Evolutionary conservation across 1,284 basidiomycete genomes (phyloP).

Genomic region (Uromyces viciae-fabae): DNA sequence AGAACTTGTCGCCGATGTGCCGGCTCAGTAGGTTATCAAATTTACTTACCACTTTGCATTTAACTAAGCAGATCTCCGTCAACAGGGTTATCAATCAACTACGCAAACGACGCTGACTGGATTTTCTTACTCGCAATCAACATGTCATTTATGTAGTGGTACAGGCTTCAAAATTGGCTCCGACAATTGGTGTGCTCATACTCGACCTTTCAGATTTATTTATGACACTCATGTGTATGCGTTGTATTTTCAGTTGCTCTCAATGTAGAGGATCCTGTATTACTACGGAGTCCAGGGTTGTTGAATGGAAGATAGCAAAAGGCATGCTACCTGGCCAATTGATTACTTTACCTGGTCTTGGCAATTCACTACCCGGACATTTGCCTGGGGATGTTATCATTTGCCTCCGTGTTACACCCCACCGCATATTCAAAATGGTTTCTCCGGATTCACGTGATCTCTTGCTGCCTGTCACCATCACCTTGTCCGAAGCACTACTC

Average conservation of each 20-base stretch:
- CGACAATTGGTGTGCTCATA: conserved; percentile 13
- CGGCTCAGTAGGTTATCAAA: conserved; percentile 3
- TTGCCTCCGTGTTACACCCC: conserved; percentile 10
- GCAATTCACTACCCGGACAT: conserved; percentile 22
- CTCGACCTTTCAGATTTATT: background rate
- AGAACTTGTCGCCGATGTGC: conserved; percentile 4
- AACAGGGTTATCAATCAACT: conserved; percentile 18
- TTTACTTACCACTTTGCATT: background rate
- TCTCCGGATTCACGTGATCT: conserved; percentile 55
- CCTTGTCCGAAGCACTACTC: conserved; percentile 83
- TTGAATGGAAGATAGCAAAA: conserved; percentile 24
- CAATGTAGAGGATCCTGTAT: conserved; percentile 20
- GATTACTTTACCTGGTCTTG: conserved; percentile 1
- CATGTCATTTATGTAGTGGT: conserved; percentile 15
- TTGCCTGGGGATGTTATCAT: conserved; percentile 31
- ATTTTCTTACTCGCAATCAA: background rate
- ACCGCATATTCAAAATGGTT: conserved; percentile 16
- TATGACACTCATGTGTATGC: background rate
- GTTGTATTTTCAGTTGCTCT: background rate
- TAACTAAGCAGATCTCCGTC: background rate
- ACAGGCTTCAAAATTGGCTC: conserved; percentile 26
- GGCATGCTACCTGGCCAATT: conserved; percentile 23
- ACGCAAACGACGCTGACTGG: background rate
- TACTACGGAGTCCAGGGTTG: background rate
- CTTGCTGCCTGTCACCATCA: conserved; percentile 60